Conservation (phyloP, 768 basidiomycete species). For the Suillus tomentosus region DNA sequence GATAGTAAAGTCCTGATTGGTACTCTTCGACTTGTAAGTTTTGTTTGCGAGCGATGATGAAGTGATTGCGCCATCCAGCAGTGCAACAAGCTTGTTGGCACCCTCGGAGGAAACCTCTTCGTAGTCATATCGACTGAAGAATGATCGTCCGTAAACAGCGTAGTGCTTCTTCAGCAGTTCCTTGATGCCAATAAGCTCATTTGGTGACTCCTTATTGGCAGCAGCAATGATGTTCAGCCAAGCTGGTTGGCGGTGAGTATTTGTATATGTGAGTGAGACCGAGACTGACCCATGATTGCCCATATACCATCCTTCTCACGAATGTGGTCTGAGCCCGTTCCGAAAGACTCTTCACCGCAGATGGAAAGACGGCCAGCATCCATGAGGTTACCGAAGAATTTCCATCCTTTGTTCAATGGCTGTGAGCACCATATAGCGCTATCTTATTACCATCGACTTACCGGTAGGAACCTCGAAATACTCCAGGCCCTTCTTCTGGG, state of each 20-base stretch:
- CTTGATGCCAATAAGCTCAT: slow-evolving; percentile 84
- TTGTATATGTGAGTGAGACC: slow-evolving; percentile 9
- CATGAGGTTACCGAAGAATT: slow-evolving; percentile 99
- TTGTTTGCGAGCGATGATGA: slow-evolving; percentile 69
- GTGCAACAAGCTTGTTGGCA: slow-evolving; percentile 81
- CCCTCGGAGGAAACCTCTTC: slow-evolving; percentile 94
- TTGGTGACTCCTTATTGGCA: slow-evolving; percentile 74
- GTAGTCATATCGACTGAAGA: slow-evolving; percentile 99
- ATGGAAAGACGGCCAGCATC: slow-evolving; percentile 97
- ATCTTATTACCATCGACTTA: slow-evolving; percentile 31
- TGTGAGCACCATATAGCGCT: slow-evolving; percentile 8
- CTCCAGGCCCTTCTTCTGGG: slow-evolving; percentile 89
- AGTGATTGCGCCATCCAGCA: slow-evolving; percentile 72
- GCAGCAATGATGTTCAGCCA: slow-evolving; percentile 98
- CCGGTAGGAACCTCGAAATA: slow-evolving; percentile 97
- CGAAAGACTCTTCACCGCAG: slow-evolving; percentile 99
- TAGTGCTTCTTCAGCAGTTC: slow-evolving; percentile 90
- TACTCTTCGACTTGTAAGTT: slow-evolving; percentile 65
- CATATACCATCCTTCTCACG: slow-evolving; percentile 99
- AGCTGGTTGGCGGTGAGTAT: slow-evolving; percentile 47
- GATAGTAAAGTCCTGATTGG: slow-evolving; percentile 74
- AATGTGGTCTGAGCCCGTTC: slow-evolving; percentile 99
- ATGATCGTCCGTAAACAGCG: slow-evolving; percentile 90
- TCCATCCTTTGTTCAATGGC: slow-evolving; percentile 71
- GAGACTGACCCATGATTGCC: slow-evolving; percentile 84